Conservation (phyloP, 495 filamentous ascomycete genomes). For the Pseudevernia furfuracea region DNA sequence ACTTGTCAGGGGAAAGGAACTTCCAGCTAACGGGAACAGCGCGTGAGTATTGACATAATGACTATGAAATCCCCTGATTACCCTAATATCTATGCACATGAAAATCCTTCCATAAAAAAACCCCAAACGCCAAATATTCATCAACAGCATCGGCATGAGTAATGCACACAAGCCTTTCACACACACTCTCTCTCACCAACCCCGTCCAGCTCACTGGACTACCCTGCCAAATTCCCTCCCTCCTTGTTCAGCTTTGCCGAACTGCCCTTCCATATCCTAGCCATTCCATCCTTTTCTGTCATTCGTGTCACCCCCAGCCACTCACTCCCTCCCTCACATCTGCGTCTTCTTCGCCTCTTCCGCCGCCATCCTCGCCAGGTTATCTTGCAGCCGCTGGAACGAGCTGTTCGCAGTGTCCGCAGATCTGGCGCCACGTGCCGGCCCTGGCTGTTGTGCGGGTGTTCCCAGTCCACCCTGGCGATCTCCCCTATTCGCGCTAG, state of each 20-base stretch:
- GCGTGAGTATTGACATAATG: background rate
- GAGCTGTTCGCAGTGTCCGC: background rate
- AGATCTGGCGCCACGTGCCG: background rate
- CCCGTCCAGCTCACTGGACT: conserved; percentile 1
- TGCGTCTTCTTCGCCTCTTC: background rate
- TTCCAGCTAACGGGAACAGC: background rate
- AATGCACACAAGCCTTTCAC: background rate
- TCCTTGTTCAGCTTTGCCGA: background rate
- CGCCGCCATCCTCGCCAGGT: background rate
- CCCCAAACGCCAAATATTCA: background rate
- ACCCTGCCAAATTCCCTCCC: background rate
- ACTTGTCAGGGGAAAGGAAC: too few species aligned
- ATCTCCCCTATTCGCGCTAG: background rate
- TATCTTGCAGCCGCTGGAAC: background rate
- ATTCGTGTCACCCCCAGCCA: background rate
- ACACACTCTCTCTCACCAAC: background rate
- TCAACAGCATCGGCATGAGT: background rate
- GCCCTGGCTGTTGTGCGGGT: background rate
- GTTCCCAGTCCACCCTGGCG: background rate
- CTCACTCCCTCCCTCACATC: background rate
- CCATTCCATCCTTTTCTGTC: background rate
- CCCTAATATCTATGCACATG: background rate
- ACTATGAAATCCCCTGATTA: background rate
- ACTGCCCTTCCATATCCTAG: background rate
- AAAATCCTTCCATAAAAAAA: background rate